Evolutionary conservation across 192 early-diverging fungal species (phyloP).

Genomic region (Backusella tuberculispora): DNA sequence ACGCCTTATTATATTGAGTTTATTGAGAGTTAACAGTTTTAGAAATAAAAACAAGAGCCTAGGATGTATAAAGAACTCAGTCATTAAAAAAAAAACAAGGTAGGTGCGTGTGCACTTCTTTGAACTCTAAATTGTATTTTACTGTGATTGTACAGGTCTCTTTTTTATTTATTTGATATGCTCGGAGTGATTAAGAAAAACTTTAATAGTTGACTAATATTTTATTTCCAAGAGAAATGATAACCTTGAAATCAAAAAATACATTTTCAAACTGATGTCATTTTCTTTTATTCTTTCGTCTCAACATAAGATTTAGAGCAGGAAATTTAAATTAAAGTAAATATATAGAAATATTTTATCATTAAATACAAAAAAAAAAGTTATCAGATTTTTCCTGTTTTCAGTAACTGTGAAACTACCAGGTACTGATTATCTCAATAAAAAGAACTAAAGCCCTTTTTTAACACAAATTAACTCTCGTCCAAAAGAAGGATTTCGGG

Average conservation of each 20-base stretch:
- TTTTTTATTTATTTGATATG: conserved; percentile 6
- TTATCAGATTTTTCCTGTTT: neutral
- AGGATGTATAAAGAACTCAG: neutral
- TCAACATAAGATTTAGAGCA: too few relatives aligned
- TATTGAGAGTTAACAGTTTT: neutral
- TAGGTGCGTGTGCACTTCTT: neutral
- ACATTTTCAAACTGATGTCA: neutral
- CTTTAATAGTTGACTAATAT: neutral
- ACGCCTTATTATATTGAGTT: neutral
- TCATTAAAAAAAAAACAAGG: neutral
- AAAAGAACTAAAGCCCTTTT: neutral
- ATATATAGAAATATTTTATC: too few relatives aligned
- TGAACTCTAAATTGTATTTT: neutral
- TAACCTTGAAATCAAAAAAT: neutral
- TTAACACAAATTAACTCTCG: neutral
- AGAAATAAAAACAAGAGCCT: neutral
- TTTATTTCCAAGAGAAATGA: neutral
- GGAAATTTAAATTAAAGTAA: too few relatives aligned
- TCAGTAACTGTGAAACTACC: neutral
- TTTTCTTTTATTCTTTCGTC: neutral
- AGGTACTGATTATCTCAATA: neutral
- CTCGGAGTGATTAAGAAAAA: neutral
- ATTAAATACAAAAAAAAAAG: too few relatives aligned
- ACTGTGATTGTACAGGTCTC: neutral
- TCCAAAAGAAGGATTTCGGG: neutral